phyloP scores from a whole-genome alignment of 805 yeast species.

The Candida ponderosae region DNA sequence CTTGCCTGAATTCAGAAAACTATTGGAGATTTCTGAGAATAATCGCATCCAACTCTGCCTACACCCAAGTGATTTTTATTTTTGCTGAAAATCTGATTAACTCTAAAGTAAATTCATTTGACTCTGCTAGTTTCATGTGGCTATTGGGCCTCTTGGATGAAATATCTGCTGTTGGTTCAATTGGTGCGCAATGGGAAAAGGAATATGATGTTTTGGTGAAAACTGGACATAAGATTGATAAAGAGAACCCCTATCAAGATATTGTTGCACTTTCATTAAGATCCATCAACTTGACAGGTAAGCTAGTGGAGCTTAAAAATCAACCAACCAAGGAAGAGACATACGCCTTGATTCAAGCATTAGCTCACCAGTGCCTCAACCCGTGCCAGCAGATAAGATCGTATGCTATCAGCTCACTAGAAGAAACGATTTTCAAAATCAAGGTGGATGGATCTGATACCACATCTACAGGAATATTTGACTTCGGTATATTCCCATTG shows the following conservation, averaged over 20 bases:
- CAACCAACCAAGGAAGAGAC: conserved; percentile 24
- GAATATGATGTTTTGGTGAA: conserved; percentile 39
- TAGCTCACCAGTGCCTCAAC: conserved; percentile 84
- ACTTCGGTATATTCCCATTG: conserved; percentile 68
- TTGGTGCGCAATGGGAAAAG: conserved; percentile 71
- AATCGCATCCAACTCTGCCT: conserved; percentile 36
- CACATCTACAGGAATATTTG: conserved; percentile 52
- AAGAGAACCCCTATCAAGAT: conserved; percentile 42
- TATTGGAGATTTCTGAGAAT: conserved; percentile 50
- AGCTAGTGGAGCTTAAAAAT: conserved; percentile 32
- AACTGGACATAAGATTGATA: conserved; percentile 35
- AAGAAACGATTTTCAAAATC: conserved; percentile 31
- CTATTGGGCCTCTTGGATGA: conserved; percentile 70
- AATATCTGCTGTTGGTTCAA: conserved; percentile 72
- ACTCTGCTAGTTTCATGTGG: conserved; percentile 49
- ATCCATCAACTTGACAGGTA: conserved; percentile 55
- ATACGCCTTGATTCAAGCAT: conserved; percentile 65
- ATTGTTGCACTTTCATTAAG: conserved; percentile 51
- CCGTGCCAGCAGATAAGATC: conserved; percentile 74
- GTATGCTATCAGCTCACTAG: conserved; percentile 56
- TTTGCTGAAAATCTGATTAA: conserved; percentile 37
- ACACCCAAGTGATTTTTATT: conserved; percentile 35
- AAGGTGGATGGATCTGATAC: conserved; percentile 29
- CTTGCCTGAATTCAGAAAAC: conserved; percentile 40
- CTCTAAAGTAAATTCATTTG: conserved; percentile 27